Percentiles rank a stretch among this genome's conserved stretches.
Conservation (phyloP, 441 rosid species). For the Metrosideros polymorpha region DNA sequence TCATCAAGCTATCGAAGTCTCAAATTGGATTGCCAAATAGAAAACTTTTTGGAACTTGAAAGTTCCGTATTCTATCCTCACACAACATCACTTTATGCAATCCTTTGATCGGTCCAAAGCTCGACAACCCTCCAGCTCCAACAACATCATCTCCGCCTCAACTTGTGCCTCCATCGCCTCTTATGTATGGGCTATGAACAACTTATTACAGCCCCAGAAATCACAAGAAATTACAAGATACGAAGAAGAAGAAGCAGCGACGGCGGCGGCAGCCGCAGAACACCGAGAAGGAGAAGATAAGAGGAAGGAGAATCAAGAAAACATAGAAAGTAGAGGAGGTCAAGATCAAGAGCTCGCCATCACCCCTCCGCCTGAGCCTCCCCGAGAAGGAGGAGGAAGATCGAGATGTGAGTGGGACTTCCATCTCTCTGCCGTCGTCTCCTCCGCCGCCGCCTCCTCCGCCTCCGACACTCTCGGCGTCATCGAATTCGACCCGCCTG, state of each 20-base stretch:
- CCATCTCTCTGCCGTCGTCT: constrained; percentile 34
- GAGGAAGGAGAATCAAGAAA: not conserved
- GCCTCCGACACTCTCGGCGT: constrained; percentile 59
- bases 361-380: not conserved
- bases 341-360: not conserved
- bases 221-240: not conserved
- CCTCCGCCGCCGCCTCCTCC: constrained; percentile 21
- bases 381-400: not conserved
- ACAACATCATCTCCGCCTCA: not conserved
- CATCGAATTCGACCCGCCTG: constrained; percentile 60
- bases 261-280: not conserved
- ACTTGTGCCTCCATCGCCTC: not conserved
- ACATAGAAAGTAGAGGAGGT: not conserved
- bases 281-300: not conserved
- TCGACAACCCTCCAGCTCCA: constrained; percentile 8
- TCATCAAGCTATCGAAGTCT: not conserved
- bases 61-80: not conserved
- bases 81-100: not conserved
- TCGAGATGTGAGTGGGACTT: constrained; percentile 66
- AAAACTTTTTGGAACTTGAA: not conserved
- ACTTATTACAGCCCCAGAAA: not conserved
- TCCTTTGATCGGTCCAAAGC: constrained; percentile 25
- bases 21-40: not conserved
- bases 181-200: constrained; percentile 41
- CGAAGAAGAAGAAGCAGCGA: not conserved